phyloP scores from a whole-genome alignment of 768 basidiomycete genomes.

The Clathrus columnatus region DNA sequence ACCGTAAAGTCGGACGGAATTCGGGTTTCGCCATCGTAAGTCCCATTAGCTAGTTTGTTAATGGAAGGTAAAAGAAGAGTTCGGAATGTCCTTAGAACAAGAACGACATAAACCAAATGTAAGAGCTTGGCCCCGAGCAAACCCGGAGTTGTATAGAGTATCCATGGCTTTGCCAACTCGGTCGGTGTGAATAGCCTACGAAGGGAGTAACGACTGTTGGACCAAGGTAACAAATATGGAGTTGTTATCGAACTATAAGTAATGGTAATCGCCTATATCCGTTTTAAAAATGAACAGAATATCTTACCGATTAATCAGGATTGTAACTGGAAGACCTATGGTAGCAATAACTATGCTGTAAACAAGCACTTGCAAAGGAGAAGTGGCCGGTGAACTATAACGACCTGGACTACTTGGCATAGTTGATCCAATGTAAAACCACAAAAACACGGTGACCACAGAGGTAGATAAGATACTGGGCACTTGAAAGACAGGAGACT shows the following conservation, averaged over 20 bases:
- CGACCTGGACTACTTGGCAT: constrained; percentile 49
- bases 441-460: constrained; percentile 49
- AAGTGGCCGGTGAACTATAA: constrained; percentile 55
- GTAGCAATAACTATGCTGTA: constrained; percentile 62
- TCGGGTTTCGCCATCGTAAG: constrained; percentile 23
- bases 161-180: constrained; percentile 71
- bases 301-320: constrained; percentile 67
- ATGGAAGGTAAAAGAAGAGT: constrained; percentile 49
- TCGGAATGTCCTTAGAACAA: constrained; percentile 35
- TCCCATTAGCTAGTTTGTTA: constrained; percentile 11
- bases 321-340: constrained; percentile 56
- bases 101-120: constrained; percentile 37
- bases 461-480: constrained; percentile 40
- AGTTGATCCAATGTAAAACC: constrained; percentile 40
- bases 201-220: constrained; percentile 47
- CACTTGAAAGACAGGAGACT: constrained; percentile 27
- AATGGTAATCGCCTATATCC: constrained; percentile 5
- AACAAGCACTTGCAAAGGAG: constrained; percentile 49
- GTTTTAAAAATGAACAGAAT: background rate
- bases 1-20: constrained; percentile 36
- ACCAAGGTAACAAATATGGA: constrained; percentile 64
- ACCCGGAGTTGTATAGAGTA: constrained; percentile 72
- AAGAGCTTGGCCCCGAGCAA: constrained; percentile 36
- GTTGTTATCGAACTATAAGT: constrained; percentile 66
- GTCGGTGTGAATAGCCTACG: constrained; percentile 73